Conservation (phyloP, 2,329 filamentous ascomycete genomes). For the Aspergillus fumigatiaffinis region DNA sequence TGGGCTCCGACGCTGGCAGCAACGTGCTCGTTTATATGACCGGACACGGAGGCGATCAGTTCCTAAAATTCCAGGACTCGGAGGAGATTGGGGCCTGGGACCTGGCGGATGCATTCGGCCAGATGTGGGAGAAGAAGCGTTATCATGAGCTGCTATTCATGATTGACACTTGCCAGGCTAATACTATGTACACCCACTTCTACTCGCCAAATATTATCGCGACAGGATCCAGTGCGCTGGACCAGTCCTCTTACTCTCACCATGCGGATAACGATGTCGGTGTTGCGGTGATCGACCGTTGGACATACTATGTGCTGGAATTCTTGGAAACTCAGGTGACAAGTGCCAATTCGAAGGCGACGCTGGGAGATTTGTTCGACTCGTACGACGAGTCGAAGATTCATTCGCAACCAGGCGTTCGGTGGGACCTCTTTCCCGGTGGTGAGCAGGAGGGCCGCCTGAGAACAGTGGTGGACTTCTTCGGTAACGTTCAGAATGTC, state of each 20-base stretch:
- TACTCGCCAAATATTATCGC: constrained; percentile 98
- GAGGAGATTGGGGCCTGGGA: constrained; percentile 97
- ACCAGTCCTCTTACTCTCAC: constrained; percentile 95
- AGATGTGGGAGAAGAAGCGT: constrained; percentile 99
- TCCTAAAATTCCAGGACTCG: constrained; percentile 95
- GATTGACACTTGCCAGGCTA: constrained; percentile 99
- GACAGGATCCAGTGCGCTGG: constrained; percentile 91
- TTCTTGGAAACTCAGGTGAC: constrained; percentile 89
- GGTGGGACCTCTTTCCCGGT: constrained; percentile 91
- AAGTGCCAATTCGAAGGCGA: constrained; percentile 81
- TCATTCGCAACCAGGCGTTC: constrained; percentile 83
- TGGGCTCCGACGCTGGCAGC: constrained; percentile 90
- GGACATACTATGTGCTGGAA: constrained; percentile 97
- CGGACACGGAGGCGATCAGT: constrained; percentile 94
- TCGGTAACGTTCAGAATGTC: constrained; percentile 96
- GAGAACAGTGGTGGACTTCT: constrained; percentile 90
- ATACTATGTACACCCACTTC: constrained; percentile 98
- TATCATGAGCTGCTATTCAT: constrained; percentile 99
- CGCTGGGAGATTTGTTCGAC: constrained; percentile 89
- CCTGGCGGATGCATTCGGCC: constrained; percentile 92
- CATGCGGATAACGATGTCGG: constrained; percentile 98
- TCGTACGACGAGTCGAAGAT: constrained; percentile 95
- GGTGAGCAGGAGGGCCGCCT: constrained; percentile 73
- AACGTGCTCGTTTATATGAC: constrained; percentile 99
- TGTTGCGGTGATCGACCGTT: constrained; percentile 95